These are phyloP conservation scores for Podaxis sp. DNA, from an alignment of 768 basidiomycete species.

Conservation along the genomic window DNA sequence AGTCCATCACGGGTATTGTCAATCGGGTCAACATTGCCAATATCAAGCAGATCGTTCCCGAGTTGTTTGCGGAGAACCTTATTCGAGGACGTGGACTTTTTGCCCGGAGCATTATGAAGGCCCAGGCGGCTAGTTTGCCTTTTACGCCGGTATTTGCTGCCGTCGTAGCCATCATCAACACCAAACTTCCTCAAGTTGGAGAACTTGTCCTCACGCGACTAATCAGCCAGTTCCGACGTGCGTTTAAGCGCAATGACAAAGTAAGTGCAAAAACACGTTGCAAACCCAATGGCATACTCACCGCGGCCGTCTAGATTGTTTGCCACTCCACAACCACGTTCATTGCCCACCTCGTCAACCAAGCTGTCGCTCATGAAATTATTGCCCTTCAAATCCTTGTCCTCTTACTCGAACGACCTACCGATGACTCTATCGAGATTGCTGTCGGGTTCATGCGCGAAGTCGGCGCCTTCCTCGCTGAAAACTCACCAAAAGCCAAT, in stretches of 20 bases:
- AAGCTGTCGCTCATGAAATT: constrained; percentile 90
- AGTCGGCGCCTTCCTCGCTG: constrained; percentile 91
- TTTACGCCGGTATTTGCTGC: constrained; percentile 98
- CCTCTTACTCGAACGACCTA: constrained; percentile 92
- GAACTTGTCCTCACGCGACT: constrained; percentile 87
- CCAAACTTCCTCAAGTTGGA: constrained; percentile 95
- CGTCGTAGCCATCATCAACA: constrained; percentile 92
- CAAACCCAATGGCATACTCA: neutral
- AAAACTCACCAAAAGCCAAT: constrained; percentile 93
- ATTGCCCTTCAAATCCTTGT: constrained; percentile 94
- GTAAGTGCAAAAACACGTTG: constrained; percentile 41
- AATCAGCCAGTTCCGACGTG: constrained; percentile 91
- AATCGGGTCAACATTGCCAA: constrained; percentile 97
- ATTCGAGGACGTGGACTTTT: constrained; percentile 93
- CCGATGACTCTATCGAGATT: constrained; percentile 97
- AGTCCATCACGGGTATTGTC: constrained; percentile 98
- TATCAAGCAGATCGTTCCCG: constrained; percentile 91
- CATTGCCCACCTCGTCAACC: constrained; percentile 89
- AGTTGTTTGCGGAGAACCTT: constrained; percentile 92
- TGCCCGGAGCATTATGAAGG: constrained; percentile 95
- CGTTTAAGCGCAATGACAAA: constrained; percentile 98
- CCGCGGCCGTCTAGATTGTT: constrained; percentile 59
- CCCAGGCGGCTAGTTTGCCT: constrained; percentile 93
- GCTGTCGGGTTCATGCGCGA: constrained; percentile 97
- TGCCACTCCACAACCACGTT: constrained; percentile 94